Base-by-base conservation (phyloP, 352 stramenopile genomes). In the Pythium coloratum region DNA sequence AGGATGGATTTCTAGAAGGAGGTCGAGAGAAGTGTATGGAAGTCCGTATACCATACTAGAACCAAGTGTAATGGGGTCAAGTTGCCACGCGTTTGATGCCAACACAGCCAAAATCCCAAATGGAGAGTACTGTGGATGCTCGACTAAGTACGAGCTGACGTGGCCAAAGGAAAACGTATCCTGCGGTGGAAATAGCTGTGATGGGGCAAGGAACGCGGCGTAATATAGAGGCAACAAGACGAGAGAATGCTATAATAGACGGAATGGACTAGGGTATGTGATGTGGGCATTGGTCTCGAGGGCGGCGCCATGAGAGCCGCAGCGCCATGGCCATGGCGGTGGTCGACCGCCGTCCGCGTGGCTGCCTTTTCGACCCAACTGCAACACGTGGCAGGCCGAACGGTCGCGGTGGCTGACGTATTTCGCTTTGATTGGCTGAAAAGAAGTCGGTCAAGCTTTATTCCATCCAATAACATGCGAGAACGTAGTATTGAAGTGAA, bases 31-130 rank as follows among this genome's bases (percentile, higher is more conserved):
- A 70, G n/a, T 33, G 61, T 62, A 62, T 67, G 32, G 59, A 44
- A 40, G 28, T 67, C 16, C 68, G 53, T 77, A 77, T 77, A 38
- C 0, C 38, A 75, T 77, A 77, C 60, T 59, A 64, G 66, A 14
- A 9, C 2, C 60, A 67, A 70, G 59, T 75, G 12, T n/a, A 18
- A 10, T 40, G n/a, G 42, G 36, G 28, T 40, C 58, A 55, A 59
- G 18, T 60, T 77, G 71, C 71, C 71, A 77, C 71, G 71, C 71
- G 71, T 77, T 75, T 61, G 53, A 67, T 59, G 59, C 33, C 61
- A 51, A 50, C 28, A 34, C 55, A 51, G 16, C 38, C 46, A 64
- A 30, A 30, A 30, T 30, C 28, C 28, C 28, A 30, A 53, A 54
- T 44, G 34, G 54, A 33, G 62, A 14, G n/a, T 40, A 66, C 60